Conservation (phyloP, 2,329 filamentous ascomycete genomes). For the Curvularia lunata region DNA sequence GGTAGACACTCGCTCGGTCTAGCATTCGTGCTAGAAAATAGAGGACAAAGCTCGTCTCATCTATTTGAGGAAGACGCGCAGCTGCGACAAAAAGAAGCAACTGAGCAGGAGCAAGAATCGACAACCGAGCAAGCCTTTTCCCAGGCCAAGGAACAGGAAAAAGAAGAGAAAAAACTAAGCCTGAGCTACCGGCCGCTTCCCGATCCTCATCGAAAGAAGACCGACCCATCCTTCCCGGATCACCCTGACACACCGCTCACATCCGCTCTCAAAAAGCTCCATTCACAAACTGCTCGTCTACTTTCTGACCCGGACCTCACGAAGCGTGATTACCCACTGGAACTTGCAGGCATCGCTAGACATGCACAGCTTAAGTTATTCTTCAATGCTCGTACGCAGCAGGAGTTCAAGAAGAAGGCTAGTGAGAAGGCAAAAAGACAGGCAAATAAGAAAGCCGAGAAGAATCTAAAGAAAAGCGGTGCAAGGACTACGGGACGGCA, state of each 20-base stretch:
- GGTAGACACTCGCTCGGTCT: constrained; percentile 31
- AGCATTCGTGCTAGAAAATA: constrained; percentile 26
- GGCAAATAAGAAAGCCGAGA: not conserved
- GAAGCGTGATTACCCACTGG: not conserved
- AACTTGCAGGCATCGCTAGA: not conserved
- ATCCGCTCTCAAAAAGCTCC: constrained; percentile 6
- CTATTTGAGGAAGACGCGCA: constrained; percentile 16
- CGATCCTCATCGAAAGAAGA: constrained; percentile 8
- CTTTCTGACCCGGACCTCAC: constrained; percentile 5
- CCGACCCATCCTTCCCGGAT: not conserved
- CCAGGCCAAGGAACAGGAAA: constrained; percentile 7
- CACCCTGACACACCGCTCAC: constrained; percentile 5
- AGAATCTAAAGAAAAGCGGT: not conserved
- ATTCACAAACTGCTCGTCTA: constrained; percentile 2
- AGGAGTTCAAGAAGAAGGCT: not conserved
- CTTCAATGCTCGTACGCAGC: not conserved
- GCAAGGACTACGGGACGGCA: not conserved
- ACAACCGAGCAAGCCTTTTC: constrained; percentile 2
- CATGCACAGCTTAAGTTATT: constrained; percentile 4
- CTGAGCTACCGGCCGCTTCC: constrained; percentile 12
- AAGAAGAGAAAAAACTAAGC: not conserved
- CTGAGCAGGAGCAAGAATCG: not conserved
- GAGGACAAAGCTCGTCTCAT: constrained; percentile 18
- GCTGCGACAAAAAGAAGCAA: not conserved
- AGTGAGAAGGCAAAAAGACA: not conserved